Evolutionary conservation across 139 green algal species (phyloP).

Genomic region (Edaphochlamys debaryana): DNA sequence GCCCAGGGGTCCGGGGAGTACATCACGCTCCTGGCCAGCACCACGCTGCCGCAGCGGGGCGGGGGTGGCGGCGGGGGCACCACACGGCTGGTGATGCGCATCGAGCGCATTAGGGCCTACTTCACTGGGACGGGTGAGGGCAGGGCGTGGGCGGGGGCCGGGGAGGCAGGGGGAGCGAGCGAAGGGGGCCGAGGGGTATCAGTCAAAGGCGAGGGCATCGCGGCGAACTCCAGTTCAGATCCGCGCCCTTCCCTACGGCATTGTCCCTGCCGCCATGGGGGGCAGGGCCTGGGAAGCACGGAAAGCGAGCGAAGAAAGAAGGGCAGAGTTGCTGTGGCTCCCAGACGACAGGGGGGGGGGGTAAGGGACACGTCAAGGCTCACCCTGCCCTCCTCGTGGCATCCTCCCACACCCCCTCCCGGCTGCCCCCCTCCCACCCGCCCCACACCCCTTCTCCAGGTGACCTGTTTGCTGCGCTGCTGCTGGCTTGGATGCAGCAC

Average conservation of each 20-base stretch:
- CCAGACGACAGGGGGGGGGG: too few species aligned
- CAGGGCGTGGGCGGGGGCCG: not conserved
- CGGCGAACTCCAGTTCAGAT: too few species aligned
- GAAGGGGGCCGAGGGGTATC: not conserved
- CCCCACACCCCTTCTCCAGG: constrained; percentile 43
- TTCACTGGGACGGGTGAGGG: constrained; percentile 85
- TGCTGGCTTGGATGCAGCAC: constrained; percentile 73
- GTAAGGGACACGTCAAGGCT: not conserved
- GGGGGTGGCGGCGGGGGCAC: constrained; percentile 76
- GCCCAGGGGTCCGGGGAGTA: too few species aligned
- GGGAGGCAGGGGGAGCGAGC: not conserved
- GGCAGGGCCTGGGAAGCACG: too few species aligned
- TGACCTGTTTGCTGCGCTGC: constrained; percentile 77
- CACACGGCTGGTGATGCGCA: constrained; percentile 53
- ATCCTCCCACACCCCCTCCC: too few species aligned
- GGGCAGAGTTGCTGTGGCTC: not conserved
- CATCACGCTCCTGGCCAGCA: constrained; percentile 79
- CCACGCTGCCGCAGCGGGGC: constrained; percentile 57
- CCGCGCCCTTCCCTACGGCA: too few species aligned
- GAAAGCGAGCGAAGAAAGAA: too few species aligned
- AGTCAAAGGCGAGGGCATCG: too few species aligned
- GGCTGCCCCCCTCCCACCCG: not conserved
- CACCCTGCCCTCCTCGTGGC: not conserved
- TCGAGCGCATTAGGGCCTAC: constrained; percentile 75
- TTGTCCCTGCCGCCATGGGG: too few species aligned